These are phyloP conservation scores for Cydonia oblonga DNA, from an alignment of 331 rosid genomes.

Conservation along the genomic window DNA sequence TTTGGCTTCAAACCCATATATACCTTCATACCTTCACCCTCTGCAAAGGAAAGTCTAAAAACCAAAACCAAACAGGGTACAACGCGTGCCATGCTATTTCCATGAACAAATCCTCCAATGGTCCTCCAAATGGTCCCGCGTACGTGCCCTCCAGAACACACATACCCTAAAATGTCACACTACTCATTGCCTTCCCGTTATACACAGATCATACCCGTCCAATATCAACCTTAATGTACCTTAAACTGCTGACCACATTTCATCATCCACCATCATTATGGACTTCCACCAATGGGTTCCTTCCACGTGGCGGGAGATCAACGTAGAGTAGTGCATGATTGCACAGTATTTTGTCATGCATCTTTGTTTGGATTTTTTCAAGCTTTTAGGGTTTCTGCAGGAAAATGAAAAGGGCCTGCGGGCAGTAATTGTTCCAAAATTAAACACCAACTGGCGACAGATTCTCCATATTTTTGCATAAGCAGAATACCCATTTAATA, in stretches of 20 bases:
- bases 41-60: neutral
- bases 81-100: constrained; percentile 20
- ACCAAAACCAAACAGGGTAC: constrained; percentile 4
- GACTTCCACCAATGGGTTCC: neutral
- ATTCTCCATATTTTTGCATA: no score
- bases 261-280: neutral
- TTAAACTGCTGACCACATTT: constrained; percentile 6
- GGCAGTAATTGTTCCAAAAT: neutral
- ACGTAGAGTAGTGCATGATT: neutral
- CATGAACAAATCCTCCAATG: constrained; percentile 5
- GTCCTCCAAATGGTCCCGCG: neutral
- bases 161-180: neutral
- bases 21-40: neutral
- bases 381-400: neutral
- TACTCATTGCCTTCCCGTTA: constrained; percentile 5
- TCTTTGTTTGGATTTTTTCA: neutral
- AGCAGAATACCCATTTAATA: neutral
- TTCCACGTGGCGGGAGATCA: constrained; percentile 1
- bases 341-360: neutral
- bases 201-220: neutral
- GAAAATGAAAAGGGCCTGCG: neutral
- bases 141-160: neutral
- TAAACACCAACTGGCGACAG: neutral
- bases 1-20: neutral
- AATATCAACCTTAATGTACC: constrained; percentile 5